Evolutionary conservation across 2,329 filamentous ascomycete species (phyloP), one percentile per base, ranked within the genome.

Genomic region (Thielaviopsis punctulata): DNA sequence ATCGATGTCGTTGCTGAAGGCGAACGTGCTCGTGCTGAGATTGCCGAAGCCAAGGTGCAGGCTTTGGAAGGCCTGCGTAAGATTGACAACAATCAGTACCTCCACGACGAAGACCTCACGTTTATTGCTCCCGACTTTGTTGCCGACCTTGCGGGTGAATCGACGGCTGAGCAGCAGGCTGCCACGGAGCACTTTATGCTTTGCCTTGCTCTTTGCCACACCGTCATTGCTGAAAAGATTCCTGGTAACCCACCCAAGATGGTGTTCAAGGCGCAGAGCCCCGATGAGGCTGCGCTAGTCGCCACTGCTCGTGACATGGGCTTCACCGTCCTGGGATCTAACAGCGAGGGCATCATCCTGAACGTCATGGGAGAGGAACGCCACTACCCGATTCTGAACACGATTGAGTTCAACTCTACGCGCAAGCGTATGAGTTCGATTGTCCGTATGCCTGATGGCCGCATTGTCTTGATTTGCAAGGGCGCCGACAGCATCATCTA

Each of bases 381-480:
- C 46, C 80, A 83, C 56, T 98, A 92, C 64, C 82, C 80, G 15
- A 83, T 98, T 27, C 76, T 98, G 47, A 96, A 95, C 66, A 95
- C 85, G 1, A 82, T 98, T 36, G 92, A 98, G 64, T 98, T 98
- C 72, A 96, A 96, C 68, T 96, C 92, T 1, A 69, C 66, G 19
- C 79, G 92, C 61, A 98, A 98, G 69, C 80, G 92, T 58, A 98
- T 98, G 92, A 96, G 89, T 66, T 86, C 89, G 2, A 95, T 98
- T 59, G 81, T 98, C 49, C 79, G 85, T 54, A 95, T 96, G 88
- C 90, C 92, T 0, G 80, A 96, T 64, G 84, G 85, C 41, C 82
- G 76, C 54, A 95, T 98, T 56, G 74, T 92, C 52, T 74, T 98
- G 1, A 94, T 93, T 67, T 98, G 92, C 73, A 98, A 98, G 69